phyloP scores from a whole-genome alignment of 2,329 filamentous ascomycete species.

The Chaetomium sp. region DNA sequence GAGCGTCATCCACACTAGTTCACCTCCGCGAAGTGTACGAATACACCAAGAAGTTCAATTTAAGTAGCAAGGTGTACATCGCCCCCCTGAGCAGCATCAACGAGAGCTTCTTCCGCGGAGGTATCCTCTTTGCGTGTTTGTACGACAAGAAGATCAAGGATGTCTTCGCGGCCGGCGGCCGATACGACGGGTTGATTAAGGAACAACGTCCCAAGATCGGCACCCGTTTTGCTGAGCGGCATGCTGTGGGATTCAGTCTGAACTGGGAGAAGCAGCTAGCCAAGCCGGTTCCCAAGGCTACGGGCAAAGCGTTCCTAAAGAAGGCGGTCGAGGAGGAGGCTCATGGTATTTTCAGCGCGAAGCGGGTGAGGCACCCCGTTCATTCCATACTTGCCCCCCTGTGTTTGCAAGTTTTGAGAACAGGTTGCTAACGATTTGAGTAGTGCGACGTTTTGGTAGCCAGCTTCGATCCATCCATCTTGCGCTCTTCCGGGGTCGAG shows the following conservation, averaged over 20 bases:
- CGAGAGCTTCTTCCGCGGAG: constrained; percentile 81
- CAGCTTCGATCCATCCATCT: constrained; percentile 71
- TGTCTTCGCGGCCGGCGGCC: constrained; percentile 86
- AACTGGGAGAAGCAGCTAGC: constrained; percentile 77
- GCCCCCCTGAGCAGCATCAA: constrained; percentile 83
- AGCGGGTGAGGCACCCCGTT: constrained; percentile 46
- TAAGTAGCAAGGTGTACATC: constrained; percentile 74
- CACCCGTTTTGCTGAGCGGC: constrained; percentile 56
- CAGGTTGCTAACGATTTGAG: constrained; percentile 12
- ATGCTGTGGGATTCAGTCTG: constrained; percentile 88
- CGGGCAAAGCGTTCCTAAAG: constrained; percentile 58
- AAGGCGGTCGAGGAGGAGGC: constrained; percentile 57
- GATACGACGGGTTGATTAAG: constrained; percentile 84
- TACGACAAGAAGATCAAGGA: constrained; percentile 78
- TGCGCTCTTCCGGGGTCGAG: constrained; percentile 70
- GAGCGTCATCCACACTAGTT: constrained; percentile 67
- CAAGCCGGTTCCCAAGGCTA: constrained; percentile 50
- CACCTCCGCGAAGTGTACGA: constrained; percentile 73
- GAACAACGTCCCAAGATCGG: constrained; percentile 69
- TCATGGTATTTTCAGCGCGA: constrained; percentile 52
- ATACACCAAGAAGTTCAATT: constrained; percentile 68
- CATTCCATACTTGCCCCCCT: not conserved
- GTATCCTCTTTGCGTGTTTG: constrained; percentile 83
- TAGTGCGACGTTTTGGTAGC: constrained; percentile 85
- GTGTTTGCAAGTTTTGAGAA: not conserved